A percentile compares a stretch with the other conserved stretches of the same genome.
Evolutionary conservation across 768 basidiomycete genomes (phyloP).

Genomic region (Termitomyces sp.): DNA sequence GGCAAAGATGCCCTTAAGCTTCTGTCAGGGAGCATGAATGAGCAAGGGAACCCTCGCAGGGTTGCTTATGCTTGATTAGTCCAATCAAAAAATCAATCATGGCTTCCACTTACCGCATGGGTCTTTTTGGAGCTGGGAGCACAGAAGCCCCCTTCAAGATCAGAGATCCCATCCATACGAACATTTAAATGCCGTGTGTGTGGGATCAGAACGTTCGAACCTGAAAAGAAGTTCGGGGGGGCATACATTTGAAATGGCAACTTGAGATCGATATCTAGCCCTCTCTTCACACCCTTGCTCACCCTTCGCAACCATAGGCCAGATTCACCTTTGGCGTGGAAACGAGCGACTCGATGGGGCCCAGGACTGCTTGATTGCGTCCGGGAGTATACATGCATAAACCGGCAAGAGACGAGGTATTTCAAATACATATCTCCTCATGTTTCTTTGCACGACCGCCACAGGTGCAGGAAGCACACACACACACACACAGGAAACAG

Average conservation of each 20-base stretch:
- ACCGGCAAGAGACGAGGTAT: neutral
- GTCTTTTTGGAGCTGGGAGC: neutral
- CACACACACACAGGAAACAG: neutral
- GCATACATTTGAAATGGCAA: neutral
- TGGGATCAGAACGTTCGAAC: neutral
- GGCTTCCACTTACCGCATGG: constrained; percentile 9
- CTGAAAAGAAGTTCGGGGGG: constrained; percentile 6
- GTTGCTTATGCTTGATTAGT: neutral
- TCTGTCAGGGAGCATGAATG: constrained; percentile 1
- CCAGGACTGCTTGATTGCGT: neutral
- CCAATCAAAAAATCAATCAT: neutral
- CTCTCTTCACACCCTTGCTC: neutral
- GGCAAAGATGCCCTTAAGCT: neutral
- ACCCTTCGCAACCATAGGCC: neutral
- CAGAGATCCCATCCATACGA: neutral
- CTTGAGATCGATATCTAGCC: constrained; percentile 5
- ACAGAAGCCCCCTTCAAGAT: neutral
- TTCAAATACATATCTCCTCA: neutral
- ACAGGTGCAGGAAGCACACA: no score
- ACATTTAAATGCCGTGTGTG: constrained; percentile 5
- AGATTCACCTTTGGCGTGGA: constrained; percentile 1
- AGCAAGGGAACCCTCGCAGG: neutral
- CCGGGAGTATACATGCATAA: neutral
- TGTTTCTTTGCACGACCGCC: no score
- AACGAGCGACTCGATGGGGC: neutral